Percentiles rank a stretch among this genome's conserved stretches.
Conservation (phyloP, 2,329 filamentous ascomycete genomes). For the Emmonsia crescens region DNA sequence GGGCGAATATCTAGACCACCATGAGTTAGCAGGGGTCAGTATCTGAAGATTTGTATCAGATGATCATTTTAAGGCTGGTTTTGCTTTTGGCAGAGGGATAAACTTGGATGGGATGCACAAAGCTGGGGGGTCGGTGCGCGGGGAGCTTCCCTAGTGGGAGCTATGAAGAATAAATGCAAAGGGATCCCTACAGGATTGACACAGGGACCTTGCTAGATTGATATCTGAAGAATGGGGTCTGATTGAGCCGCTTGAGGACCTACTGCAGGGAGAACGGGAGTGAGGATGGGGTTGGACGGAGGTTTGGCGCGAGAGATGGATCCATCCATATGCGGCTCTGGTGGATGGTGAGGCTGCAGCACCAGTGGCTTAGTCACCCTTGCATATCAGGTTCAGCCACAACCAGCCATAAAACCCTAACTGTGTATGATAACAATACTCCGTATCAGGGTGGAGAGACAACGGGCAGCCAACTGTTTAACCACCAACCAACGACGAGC, state of each 20-base stretch:
- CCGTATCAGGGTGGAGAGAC: background rate
- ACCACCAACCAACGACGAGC: background rate
- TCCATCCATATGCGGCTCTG: conserved; percentile 3
- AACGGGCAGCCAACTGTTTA: background rate
- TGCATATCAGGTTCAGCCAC: background rate
- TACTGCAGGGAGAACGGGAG: background rate
- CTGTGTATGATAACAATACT: too few species aligned
- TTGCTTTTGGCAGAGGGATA: background rate
- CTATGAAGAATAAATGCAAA: background rate
- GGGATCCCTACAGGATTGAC: background rate
- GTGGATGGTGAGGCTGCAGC: background rate
- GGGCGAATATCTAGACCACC: background rate
- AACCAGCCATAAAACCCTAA: background rate
- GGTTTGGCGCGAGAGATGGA: background rate
- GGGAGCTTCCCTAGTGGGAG: background rate
- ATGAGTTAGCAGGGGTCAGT: background rate
- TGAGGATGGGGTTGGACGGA: background rate
- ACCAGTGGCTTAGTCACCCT: background rate
- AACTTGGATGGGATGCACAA: conserved; percentile 4
- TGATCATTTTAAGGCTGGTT: background rate
- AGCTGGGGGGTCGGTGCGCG: background rate
- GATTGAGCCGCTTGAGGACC: background rate
- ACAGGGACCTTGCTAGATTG: background rate
- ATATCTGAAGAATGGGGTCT: background rate
- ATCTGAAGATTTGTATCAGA: background rate